A percentile compares a stretch with the other conserved stretches of the same genome.
Evolutionary conservation across 108 stramenopile species (phyloP).

Genomic region (Nitzschia palea): DNA sequence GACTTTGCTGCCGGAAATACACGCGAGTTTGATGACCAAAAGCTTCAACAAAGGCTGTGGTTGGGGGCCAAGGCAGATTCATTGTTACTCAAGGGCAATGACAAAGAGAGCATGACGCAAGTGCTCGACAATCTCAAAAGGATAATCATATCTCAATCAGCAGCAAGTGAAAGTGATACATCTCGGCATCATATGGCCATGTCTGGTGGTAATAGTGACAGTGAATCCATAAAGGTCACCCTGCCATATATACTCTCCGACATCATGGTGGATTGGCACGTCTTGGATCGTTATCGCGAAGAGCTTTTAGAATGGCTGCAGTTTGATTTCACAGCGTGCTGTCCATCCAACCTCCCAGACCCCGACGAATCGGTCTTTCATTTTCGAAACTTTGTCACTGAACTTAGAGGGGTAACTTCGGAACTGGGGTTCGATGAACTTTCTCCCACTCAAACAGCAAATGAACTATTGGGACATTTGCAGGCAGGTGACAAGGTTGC

Average conservation of each 20-base stretch:
- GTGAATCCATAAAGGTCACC: no score
- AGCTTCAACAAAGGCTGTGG: constrained; percentile 15
- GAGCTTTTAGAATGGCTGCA: constrained; percentile 25
- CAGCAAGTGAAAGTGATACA: neutral
- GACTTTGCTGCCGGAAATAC: constrained; percentile 24
- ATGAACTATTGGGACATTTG: constrained; percentile 32
- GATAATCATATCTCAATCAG: neutral
- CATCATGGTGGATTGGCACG: neutral
- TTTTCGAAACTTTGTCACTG: constrained; percentile 27
- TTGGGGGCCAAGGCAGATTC: constrained; percentile 5
- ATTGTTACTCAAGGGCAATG: neutral
- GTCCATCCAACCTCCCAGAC: neutral
- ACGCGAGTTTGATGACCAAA: constrained; percentile 20
- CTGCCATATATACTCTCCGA: neutral
- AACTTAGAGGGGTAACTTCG: neutral
- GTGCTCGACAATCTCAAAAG: neutral
- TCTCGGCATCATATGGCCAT: no score
- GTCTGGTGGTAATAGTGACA: no score
- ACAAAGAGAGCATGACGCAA: neutral
- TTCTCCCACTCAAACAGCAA: constrained; percentile 25
- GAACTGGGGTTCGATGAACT: constrained; percentile 14
- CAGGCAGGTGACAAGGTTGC: constrained; percentile 47
- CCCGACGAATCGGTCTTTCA: constrained; percentile 34
- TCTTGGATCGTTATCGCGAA: constrained; percentile 23
- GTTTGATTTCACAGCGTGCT: constrained; percentile 32